phyloP scores from a whole-genome alignment of 257 asterid genomes.

The Eucommia ulmoides region DNA sequence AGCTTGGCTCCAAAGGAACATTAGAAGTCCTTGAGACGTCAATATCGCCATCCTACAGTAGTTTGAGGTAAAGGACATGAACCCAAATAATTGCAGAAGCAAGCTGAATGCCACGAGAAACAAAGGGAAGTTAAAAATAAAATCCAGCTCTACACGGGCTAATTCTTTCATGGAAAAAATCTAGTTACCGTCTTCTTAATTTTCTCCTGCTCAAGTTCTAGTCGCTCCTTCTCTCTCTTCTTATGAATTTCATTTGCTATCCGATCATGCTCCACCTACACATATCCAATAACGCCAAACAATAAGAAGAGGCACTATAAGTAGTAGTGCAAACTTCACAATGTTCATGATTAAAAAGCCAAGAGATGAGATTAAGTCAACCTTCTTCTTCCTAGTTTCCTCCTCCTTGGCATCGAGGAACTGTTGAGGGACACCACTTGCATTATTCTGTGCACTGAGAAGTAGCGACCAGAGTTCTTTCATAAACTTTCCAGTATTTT shows the following conservation, averaged over 20 bases:
- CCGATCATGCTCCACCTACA: constrained; percentile 84
- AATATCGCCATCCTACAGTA: constrained; percentile 82
- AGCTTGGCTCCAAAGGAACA: constrained; percentile 26
- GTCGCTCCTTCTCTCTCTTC: constrained; percentile 72
- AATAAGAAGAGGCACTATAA: constrained; percentile 1
- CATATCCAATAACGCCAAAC: constrained; percentile 9
- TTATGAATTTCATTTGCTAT: constrained; percentile 59
- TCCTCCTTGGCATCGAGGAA: constrained; percentile 97
- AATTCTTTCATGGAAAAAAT: constrained; percentile 45
- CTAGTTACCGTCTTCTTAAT: constrained; percentile 49
- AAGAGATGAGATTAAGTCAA: too few species aligned
- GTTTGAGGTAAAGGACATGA: constrained; percentile 96
- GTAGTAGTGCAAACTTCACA: constrained; percentile 3
- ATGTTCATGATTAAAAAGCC: constrained; percentile 6
- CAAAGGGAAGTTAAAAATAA: constrained; percentile 37
- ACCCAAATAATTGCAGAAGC: constrained; percentile 97
- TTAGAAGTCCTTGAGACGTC: constrained; percentile 26
- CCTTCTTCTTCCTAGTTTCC: constrained; percentile 81
- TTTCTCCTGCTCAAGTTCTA: constrained; percentile 54
- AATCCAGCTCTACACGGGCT: constrained; percentile 16
- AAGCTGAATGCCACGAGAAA: constrained; percentile 64
- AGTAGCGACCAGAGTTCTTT: constrained; percentile 91
- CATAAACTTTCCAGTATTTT: constrained; percentile 96
- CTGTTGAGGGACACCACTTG: constrained; percentile 93
- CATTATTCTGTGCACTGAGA: constrained; percentile 83